A percentile compares a stretch with the other conserved stretches of the same genome.
These are phyloP conservation scores for Zizania palustris DNA, from an alignment of 202 grass and related monocot genomes.

Conservation along the genomic window DNA sequence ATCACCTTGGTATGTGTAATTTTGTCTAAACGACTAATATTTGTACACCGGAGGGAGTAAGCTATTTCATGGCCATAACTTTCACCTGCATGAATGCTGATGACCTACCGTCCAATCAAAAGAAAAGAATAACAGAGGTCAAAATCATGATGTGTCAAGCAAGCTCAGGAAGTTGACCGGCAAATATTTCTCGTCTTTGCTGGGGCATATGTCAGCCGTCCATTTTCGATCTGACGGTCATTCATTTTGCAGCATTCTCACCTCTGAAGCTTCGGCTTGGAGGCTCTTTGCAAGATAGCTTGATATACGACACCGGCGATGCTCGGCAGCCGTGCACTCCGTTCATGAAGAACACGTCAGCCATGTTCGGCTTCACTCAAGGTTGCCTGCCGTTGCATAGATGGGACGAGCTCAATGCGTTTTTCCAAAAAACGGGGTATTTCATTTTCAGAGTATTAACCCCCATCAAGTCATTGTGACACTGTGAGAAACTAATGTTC, in stretches of 20 bases:
- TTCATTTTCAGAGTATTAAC: not conserved
- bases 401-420: constrained; percentile 72
- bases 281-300: constrained; percentile 62
- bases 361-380: constrained; percentile 60
- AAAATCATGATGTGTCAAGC: not conserved
- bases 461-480: not conserved
- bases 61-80: constrained; percentile 5
- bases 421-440: constrained; percentile 65
- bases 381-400: constrained; percentile 68
- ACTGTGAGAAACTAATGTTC: not conserved
- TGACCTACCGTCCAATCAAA: constrained; percentile 13
- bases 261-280: constrained; percentile 70
- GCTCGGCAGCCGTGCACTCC: constrained; percentile 40
- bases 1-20: too few species aligned
- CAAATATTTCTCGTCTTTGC: not conserved
- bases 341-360: constrained; percentile 54
- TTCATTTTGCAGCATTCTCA: constrained; percentile 55
- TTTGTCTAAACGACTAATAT: too few species aligned
- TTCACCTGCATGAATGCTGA: constrained; percentile 39
- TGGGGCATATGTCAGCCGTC: not conserved
- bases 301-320: constrained; percentile 55
- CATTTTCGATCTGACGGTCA: not conserved
- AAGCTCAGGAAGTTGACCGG: not conserved
- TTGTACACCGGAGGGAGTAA: too few species aligned
- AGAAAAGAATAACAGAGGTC: not conserved